These are phyloP conservation scores for Phellopilus nigrolimitatus DNA, from an alignment of 1,284 basidiomycete genomes.

Conservation along the genomic window DNA sequence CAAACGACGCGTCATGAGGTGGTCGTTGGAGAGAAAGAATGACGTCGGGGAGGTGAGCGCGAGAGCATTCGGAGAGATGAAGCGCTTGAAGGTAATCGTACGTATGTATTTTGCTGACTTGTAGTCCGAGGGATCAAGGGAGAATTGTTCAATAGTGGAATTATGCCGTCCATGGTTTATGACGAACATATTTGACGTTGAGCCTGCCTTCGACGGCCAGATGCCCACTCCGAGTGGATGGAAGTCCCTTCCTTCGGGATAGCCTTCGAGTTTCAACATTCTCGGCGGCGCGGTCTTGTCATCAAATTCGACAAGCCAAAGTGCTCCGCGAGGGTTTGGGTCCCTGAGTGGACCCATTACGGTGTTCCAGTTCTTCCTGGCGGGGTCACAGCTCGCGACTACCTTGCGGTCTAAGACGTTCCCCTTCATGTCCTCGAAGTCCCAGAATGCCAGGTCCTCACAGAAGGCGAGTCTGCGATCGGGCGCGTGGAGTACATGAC, in stretches of 20 bases:
- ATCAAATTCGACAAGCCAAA: conserved; percentile 33
- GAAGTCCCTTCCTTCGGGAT: conserved; percentile 45
- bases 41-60: conserved; percentile 55
- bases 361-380: conserved; percentile 55
- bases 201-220: conserved; percentile 41
- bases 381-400: conserved; percentile 50
- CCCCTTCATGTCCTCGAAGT: conserved; percentile 35
- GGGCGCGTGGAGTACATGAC: conserved; percentile 1
- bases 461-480: conserved; percentile 42
- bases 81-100: conserved; percentile 50
- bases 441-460: conserved; percentile 63
- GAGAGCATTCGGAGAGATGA: conserved; percentile 60
- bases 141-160: conserved; percentile 62
- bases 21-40: conserved; percentile 69
- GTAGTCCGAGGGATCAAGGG: conserved; percentile 39
- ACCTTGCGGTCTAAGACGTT: conserved; percentile 37
- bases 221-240: conserved; percentile 55
- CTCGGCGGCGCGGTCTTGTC: neutral
- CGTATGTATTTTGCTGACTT: conserved; percentile 46
- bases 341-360: conserved; percentile 58
- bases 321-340: conserved; percentile 43
- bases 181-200: conserved; percentile 51
- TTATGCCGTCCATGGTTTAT: conserved; percentile 57
- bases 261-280: conserved; percentile 34
- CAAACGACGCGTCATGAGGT: conserved; percentile 58